phyloP scores from a whole-genome alignment of 2,329 filamentous ascomycete genomes.

The Xylariaceae sp. region DNA sequence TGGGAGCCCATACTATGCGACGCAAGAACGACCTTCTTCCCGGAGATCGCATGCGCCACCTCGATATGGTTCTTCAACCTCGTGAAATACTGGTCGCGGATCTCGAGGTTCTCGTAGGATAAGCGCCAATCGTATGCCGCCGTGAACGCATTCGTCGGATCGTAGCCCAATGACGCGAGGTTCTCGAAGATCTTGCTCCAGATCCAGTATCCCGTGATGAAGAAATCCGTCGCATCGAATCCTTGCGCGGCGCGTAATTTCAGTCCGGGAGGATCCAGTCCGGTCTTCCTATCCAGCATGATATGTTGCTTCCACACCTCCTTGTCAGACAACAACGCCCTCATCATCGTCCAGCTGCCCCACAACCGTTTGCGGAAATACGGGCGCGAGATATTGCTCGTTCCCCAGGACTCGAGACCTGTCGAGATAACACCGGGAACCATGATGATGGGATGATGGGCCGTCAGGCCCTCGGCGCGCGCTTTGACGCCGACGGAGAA shows the following conservation, averaged over 20 bases:
- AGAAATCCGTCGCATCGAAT: slow-evolving; percentile 97
- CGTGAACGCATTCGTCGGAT: slow-evolving; percentile 70
- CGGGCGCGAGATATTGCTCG: slow-evolving; percentile 72
- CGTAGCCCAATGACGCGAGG: slow-evolving; percentile 89
- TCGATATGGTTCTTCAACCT: slow-evolving; percentile 88
- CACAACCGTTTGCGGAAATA: slow-evolving; percentile 94
- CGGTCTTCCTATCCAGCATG: slow-evolving; percentile 90
- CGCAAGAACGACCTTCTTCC: slow-evolving; percentile 75
- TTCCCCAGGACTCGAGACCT: slow-evolving; percentile 94
- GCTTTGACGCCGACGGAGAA: slow-evolving; percentile 87
- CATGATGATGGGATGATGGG: slow-evolving; percentile 90
- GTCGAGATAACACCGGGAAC: slow-evolving; percentile 97
- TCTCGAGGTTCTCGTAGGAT: slow-evolving; percentile 83
- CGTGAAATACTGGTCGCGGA: slow-evolving; percentile 89
- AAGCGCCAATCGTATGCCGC: slow-evolving; percentile 87
- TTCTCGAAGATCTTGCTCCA: slow-evolving; percentile 99
- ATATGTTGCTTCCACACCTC: slow-evolving; percentile 92
- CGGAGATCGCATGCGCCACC: slow-evolving; percentile 65
- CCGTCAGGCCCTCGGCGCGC: slow-evolving; percentile 70
- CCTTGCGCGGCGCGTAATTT: slow-evolving; percentile 92
- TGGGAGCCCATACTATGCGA: slow-evolving; percentile 98
- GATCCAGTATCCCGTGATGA: slow-evolving; percentile 90
- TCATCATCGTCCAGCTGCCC: slow-evolving; percentile 99
- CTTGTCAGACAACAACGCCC: slow-evolving; percentile 86
- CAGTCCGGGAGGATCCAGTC: slow-evolving; percentile 81